Evolutionary conservation across 2,329 filamentous ascomycete genomes (phyloP), one percentile per base, ranked within the genome.

Genomic region (Colletotrichum somersetense): DNA sequence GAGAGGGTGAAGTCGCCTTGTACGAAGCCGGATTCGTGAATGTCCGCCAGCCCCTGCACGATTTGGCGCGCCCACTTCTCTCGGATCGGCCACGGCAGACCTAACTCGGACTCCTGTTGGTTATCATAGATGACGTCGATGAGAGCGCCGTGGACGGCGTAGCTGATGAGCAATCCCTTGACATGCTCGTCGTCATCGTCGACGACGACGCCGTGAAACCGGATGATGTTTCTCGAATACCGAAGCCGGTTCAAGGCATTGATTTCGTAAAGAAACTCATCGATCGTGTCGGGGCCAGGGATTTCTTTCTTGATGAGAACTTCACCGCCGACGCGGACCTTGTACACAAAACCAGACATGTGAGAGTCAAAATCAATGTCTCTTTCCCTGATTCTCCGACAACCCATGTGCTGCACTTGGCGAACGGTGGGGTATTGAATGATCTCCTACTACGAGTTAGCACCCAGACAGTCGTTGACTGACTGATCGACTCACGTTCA

Each of bases 1-100:
- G 95, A 97, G 38, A 99, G 86, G 0, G 96, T 99, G 75, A 99
- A 98, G 79, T 99, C 96, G 33, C 96, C 96, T 79, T 99, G 96
- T 14, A 99, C 96, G 80, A 97, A 98, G 5, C 96, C 96, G 30
- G 94, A 92, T 81, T 98, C 96, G 78, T 99, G 96, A 40, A 99
- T 96, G 77, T 98, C 95, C 1, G 93, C 91, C 3, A 99, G 87
- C 2, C 96, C 96, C 72, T 92, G 89, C 18, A 98, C 91, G 75
- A 98, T 97, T 80, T 98, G 95, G 71, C 89, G 90, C 1, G 96
- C 96, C 96, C 96, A 99, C 76, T 89, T 91, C 81, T 95, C 92
- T 58, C 95, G 91, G 53, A 91, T 88, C 26, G 85, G 79, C 93
- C 95, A 98, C 0, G 90, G 83, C 14, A 91, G 79, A 1, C 83